phyloP scores from a whole-genome alignment of 495 filamentous ascomycete genomes.

The Hypoxylon trugodes region DNA sequence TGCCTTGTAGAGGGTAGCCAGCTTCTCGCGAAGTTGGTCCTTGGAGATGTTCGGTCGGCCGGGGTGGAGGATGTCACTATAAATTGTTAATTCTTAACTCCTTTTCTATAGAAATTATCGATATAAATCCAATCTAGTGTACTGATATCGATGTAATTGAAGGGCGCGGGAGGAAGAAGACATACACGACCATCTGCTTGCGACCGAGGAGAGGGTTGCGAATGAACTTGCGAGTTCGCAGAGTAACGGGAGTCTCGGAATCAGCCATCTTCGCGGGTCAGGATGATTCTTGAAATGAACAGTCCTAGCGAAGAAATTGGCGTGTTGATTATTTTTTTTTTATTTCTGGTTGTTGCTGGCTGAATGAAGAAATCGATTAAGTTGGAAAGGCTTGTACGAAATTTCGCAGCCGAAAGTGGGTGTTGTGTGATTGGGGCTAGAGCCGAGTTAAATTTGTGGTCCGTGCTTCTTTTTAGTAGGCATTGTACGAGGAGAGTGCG shows the following conservation, averaged over 20 bases:
- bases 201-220: constrained; percentile 97
- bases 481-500: background rate
- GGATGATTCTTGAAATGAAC: constrained; percentile 28
- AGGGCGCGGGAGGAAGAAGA: constrained; percentile 37
- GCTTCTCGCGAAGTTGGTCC: constrained; percentile 95
- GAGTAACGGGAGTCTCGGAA: constrained; percentile 81
- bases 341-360: constrained; percentile 10
- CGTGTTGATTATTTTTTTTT: constrained; percentile 15
- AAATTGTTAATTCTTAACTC: background rate
- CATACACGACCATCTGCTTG: constrained; percentile 99
- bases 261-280: constrained; percentile 81
- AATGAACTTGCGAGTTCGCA: constrained; percentile 99
- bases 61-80: constrained; percentile 98
- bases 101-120: constrained; percentile 54
- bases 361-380: constrained; percentile 4
- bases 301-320: constrained; percentile 14
- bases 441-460: background rate
- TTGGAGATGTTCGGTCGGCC: constrained; percentile 98
- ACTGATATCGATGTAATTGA: background rate
- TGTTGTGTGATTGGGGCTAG: constrained; percentile 33
- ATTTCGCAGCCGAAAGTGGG: constrained; percentile 29
- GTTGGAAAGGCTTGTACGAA: constrained; percentile 11
- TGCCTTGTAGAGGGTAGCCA: constrained; percentile 95
- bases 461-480: constrained; percentile 5
- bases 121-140: background rate